Percentiles rank a stretch among this genome's conserved stretches.
Evolutionary conservation across 2,329 filamentous ascomycete genomes (phyloP).

Genomic region (Purpureocillium lavendulum): DNA sequence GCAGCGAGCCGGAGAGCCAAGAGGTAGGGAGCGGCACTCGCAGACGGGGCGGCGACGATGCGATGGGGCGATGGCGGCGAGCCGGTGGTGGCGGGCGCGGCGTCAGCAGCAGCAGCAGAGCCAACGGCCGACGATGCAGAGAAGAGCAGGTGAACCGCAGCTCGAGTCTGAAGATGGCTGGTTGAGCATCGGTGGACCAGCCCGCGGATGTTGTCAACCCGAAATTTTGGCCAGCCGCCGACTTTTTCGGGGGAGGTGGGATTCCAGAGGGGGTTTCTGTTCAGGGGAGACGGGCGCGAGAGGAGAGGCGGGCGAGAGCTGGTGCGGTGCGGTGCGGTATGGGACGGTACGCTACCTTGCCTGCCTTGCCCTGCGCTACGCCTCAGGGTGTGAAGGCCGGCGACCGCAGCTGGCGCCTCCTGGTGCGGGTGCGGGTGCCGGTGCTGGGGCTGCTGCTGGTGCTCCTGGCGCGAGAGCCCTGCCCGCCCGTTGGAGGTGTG

Average conservation of each 20-base stretch:
- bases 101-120: slow-evolving; percentile 12
- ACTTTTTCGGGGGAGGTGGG: slow-evolving; percentile 16
- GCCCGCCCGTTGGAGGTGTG: neutral
- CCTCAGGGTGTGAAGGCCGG: too few relatives aligned
- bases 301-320: neutral
- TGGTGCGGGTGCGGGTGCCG: too few relatives aligned
- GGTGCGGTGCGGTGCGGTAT: too few relatives aligned
- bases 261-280: slow-evolving; percentile 5
- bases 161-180: slow-evolving; percentile 35
- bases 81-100: slow-evolving; percentile 6
- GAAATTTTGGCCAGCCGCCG: slow-evolving; percentile 23
- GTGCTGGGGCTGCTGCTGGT: too few relatives aligned
- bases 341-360: too few relatives aligned
- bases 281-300: slow-evolving; percentile 5
- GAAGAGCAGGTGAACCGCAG: slow-evolving; percentile 22
- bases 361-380: too few relatives aligned
- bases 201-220: slow-evolving; percentile 16
- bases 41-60: too few relatives aligned
- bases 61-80: too few relatives aligned
- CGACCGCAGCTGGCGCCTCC: too few relatives aligned
- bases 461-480: neutral
- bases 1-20: too few relatives aligned
- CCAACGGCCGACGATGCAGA: slow-evolving; percentile 9
- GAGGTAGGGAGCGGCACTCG: too few relatives aligned
- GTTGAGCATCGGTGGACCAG: slow-evolving; percentile 29